These are phyloP conservation scores for Cymbopogon flexuosus DNA, from an alignment of 202 grass and related monocot species.

Conservation along the genomic window DNA sequence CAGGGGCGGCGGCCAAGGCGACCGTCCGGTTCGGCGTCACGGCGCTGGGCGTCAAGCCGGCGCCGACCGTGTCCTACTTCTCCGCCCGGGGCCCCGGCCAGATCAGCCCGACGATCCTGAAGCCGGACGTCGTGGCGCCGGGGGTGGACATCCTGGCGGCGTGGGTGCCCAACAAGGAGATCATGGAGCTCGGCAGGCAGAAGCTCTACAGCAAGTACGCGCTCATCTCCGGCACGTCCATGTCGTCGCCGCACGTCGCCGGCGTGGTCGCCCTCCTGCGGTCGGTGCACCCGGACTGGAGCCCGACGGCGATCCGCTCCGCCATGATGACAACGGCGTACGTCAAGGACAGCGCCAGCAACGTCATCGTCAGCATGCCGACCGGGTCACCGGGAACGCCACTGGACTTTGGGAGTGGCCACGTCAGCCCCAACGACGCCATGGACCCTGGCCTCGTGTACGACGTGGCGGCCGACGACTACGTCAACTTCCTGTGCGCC, in stretches of 20 bases:
- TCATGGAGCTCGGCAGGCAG: constrained; percentile 21
- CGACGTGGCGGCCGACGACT: constrained; percentile 43
- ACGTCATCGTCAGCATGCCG: constrained; percentile 31
- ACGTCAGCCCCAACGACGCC: constrained; percentile 57
- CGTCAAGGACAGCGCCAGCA: constrained; percentile 40
- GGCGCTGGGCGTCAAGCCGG: constrained; percentile 43
- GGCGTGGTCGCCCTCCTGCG: constrained; percentile 56
- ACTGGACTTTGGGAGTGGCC: constrained; percentile 55
- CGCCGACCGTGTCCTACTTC: constrained; percentile 50
- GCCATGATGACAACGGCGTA: constrained; percentile 81
- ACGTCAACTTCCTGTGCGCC: constrained; percentile 52
- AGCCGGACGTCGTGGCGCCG: constrained; percentile 43
- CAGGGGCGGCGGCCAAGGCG: constrained; percentile 18
- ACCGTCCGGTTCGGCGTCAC: constrained; percentile 43
- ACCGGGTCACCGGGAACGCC: constrained; percentile 26
- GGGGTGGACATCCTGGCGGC: constrained; percentile 51
- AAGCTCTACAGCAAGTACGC: constrained; percentile 36
- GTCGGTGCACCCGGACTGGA: constrained; percentile 55
- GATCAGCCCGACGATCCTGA: constrained; percentile 45
- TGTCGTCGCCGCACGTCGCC: constrained; percentile 56
- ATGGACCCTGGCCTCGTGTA: constrained; percentile 65
- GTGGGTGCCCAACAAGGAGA: constrained; percentile 42
- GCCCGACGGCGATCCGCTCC: constrained; percentile 43
- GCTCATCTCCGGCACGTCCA: constrained; percentile 52
- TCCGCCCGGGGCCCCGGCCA: constrained; percentile 36